phyloP scores from a whole-genome alignment of 495 filamentous ascomycete species.

The Aspergillus ostianus region DNA sequence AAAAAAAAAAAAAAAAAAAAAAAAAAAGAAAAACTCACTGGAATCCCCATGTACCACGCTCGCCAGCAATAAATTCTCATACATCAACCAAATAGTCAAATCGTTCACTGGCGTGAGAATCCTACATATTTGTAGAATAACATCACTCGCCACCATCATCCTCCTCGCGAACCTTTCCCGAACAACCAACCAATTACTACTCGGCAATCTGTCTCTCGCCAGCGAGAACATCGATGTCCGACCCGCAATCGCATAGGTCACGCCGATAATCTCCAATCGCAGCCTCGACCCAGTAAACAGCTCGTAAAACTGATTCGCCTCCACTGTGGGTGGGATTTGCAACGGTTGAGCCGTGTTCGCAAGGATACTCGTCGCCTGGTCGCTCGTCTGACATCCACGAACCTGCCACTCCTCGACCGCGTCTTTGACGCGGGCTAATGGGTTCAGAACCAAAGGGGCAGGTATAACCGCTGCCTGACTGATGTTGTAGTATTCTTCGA shows the following conservation, averaged over 20 bases:
- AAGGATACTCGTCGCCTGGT: constrained; percentile 17
- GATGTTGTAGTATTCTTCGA: constrained; percentile 28
- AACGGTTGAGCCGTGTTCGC: constrained; percentile 27
- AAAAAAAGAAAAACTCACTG: constrained; percentile 26
- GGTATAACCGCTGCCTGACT: constrained; percentile 27
- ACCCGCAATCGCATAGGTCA: constrained; percentile 30
- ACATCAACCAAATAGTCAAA: constrained; percentile 30
- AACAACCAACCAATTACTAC: not conserved
- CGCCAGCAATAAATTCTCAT: constrained; percentile 30
- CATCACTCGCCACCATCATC: constrained; percentile 30
- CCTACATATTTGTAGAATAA: constrained; percentile 29
- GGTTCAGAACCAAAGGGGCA: constrained; percentile 24
- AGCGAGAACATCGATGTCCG: constrained; percentile 27
- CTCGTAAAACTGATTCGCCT: constrained; percentile 23
- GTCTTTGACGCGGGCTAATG: constrained; percentile 14
- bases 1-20: no score
- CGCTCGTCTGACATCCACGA: not conserved
- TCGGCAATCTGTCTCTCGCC: constrained; percentile 14
- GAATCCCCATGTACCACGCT: constrained; percentile 25
- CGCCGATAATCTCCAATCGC: constrained; percentile 33
- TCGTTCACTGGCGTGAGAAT: constrained; percentile 33
- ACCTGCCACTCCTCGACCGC: constrained; percentile 15
- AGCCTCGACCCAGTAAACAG: constrained; percentile 24
- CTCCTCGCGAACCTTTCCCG: constrained; percentile 23
- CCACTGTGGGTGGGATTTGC: constrained; percentile 14